Conservation (phyloP, 2,329 filamentous ascomycete species). For the Orbilia blumenaviensis region DNA sequence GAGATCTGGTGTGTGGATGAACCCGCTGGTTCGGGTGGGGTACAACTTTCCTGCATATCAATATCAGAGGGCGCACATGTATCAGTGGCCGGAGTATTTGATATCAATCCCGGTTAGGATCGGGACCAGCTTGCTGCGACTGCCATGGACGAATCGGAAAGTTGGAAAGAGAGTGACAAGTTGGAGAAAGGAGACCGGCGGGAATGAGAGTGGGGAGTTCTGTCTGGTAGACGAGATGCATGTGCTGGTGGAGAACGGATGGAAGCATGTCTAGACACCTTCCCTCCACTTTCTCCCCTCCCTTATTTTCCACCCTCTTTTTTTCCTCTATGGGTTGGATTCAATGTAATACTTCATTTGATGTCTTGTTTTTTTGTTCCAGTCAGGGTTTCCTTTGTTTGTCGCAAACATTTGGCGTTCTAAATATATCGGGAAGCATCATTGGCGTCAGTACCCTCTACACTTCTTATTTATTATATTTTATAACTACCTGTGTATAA, state of each 20-base stretch:
- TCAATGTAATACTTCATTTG: background rate
- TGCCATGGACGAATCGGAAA: constrained; percentile 61
- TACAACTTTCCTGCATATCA: constrained; percentile 70
- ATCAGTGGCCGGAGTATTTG: constrained; percentile 64
- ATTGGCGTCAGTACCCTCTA: background rate
- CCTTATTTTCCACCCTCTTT: background rate
- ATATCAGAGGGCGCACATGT: constrained; percentile 57
- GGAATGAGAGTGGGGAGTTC: constrained; percentile 58
- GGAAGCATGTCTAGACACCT: constrained; percentile 66
- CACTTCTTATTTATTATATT: too few relatives aligned
- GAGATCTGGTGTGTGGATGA: constrained; percentile 70
- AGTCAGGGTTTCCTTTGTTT: background rate
- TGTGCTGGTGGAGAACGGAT: constrained; percentile 68
- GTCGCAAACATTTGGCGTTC: background rate
- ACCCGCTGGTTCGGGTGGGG: constrained; percentile 74
- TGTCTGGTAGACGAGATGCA: constrained; percentile 72
- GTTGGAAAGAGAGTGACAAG: constrained; percentile 61
- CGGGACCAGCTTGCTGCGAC: constrained; percentile 58
- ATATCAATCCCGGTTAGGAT: constrained; percentile 63
- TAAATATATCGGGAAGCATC: background rate
- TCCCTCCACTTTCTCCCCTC: background rate
- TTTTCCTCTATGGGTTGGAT: background rate
- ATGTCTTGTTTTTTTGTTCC: background rate
- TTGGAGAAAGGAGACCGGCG: constrained; percentile 64
- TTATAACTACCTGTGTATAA: too few relatives aligned